Conservation (phyloP, 2,329 filamentous ascomycete species). For the Scorias spongiosa region DNA sequence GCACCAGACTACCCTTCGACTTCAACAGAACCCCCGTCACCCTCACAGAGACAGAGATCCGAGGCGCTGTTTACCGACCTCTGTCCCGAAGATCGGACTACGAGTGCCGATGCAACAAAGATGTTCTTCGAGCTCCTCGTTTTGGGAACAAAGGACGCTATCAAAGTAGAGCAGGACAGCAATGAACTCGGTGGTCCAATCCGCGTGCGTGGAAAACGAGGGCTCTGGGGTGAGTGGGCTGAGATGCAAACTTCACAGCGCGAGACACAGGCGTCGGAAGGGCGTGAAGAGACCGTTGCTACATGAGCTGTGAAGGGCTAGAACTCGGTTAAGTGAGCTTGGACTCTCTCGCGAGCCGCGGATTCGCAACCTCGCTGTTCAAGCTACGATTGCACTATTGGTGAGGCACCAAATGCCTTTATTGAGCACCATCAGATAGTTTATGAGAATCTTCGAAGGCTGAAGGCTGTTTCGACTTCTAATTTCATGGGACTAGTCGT, state of each 20-base stretch:
- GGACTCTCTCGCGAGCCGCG: no score
- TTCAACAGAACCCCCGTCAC: conserved; percentile 49
- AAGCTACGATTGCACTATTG: no score
- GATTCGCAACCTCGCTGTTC: no score
- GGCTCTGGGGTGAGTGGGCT: conserved; percentile 95
- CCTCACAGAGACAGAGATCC: conserved; percentile 57
- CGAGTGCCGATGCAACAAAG: conserved; percentile 84
- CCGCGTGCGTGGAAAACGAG: conserved; percentile 74
- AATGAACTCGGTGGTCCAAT: conserved; percentile 64
- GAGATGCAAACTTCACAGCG: conserved; percentile 32
- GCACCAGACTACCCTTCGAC: conserved; percentile 34
- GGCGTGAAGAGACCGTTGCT: no score
- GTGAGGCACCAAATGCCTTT: no score
- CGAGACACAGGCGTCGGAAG: no score
- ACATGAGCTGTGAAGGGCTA: no score
- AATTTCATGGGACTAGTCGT: no score
- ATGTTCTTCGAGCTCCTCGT: conserved; percentile 99
- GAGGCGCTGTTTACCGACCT: conserved; percentile 83
- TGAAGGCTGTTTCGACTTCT: no score
- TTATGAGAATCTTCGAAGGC: no score
- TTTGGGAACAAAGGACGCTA: conserved; percentile 90
- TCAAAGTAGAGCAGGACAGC: conserved; percentile 77
- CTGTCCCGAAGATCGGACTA: conserved; percentile 66
- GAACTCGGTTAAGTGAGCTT: no score
- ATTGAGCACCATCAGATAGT: no score